Evolutionary conservation across 257 asterid species (phyloP).

Genomic region (Solanum peruvianum): DNA sequence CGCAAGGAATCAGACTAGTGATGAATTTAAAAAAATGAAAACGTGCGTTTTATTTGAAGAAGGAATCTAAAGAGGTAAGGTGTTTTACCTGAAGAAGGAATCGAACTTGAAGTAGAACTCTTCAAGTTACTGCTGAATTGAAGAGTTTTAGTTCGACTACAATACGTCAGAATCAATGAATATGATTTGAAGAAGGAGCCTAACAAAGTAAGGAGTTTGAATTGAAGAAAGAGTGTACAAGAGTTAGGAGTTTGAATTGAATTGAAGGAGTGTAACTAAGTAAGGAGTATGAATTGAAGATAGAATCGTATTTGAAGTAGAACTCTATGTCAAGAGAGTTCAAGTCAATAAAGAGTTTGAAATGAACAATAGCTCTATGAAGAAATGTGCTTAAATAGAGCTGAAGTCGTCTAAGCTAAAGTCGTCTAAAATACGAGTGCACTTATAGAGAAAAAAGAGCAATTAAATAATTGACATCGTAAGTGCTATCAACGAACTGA

Average conservation of each 20-base stretch:
- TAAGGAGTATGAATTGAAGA: too few species aligned
- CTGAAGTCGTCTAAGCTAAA: neutral
- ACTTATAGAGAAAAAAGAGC: neutral
- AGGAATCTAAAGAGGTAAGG: neutral
- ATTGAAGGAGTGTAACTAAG: too few species aligned
- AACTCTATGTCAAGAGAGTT: too few species aligned
- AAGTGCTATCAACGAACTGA: neutral
- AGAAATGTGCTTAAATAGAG: neutral
- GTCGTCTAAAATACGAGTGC: neutral
- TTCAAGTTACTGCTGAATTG: neutral
- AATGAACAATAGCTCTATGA: neutral
- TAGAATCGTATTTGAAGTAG: too few species aligned
- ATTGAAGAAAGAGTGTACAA: too few species aligned
- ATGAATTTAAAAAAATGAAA: neutral
- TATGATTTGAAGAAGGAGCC: too few species aligned
- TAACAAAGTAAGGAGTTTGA: too few species aligned
- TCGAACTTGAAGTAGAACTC: neutral
- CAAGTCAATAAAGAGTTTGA: neutral
- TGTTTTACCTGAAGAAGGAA: neutral
- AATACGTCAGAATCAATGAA: too few species aligned
- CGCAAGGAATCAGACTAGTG: neutral
- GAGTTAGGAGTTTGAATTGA: too few species aligned
- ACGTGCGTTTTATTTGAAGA: neutral
- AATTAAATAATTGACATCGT: neutral
- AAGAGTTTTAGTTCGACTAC: neutral